These are phyloP conservation scores for Scenedesmus sp. DNA, from an alignment of 163 green algal genomes.

Conservation along the genomic window DNA sequence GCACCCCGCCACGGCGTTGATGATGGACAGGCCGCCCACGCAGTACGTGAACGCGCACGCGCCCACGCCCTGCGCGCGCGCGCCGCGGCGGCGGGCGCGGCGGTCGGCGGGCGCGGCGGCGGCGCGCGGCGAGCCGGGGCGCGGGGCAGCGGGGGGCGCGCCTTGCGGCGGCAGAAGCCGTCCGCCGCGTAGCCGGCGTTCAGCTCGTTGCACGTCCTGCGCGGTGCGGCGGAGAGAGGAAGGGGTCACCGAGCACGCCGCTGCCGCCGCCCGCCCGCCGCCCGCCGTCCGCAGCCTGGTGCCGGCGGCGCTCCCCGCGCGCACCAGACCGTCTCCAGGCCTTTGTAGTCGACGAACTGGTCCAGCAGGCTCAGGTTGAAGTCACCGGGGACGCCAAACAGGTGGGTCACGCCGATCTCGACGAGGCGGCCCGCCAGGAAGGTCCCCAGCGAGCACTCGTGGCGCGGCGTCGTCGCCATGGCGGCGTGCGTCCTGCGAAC, in stretches of 20 bases:
- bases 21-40: slow-evolving; percentile 70
- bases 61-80: no score
- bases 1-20: slow-evolving; percentile 58
- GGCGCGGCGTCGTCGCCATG: neutral
- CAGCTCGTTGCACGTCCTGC: slow-evolving; percentile 79
- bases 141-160: no score
- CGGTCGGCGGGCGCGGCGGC: no score
- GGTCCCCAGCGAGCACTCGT: neutral
- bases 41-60: slow-evolving; percentile 81
- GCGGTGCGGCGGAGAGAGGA: neutral
- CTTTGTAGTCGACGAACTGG: slow-evolving; percentile 20
- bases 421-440: no score
- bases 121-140: no score
- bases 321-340: slow-evolving; percentile 23
- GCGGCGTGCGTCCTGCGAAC: no score
- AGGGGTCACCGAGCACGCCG: neutral
- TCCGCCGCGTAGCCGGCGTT: slow-evolving; percentile 81
- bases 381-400: neutral
- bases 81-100: no score
- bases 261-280: neutral
- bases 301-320: no score
- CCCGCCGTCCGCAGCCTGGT: neutral
- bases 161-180: slow-evolving; percentile 49
- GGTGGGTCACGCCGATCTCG: no score
- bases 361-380: slow-evolving; percentile 5